Base-by-base conservation (phyloP, 2,329 filamentous ascomycete genomes). In the Coniochaeta pulveracea region DNA sequence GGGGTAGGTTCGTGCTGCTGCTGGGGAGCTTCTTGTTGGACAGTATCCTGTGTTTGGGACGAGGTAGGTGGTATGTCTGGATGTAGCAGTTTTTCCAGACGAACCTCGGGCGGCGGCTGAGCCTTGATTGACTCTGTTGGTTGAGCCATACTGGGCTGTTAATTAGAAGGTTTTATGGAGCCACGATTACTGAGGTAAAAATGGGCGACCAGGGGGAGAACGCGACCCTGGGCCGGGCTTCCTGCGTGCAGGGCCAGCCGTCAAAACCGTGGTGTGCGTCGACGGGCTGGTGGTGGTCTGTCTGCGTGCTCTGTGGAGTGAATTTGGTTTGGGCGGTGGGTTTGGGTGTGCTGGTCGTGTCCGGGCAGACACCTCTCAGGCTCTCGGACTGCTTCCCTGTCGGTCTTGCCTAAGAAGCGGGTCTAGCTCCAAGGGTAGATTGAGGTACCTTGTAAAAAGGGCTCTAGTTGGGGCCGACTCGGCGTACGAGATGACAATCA, bases 111-210 rank as follows among this genome's bases (percentile, higher is more conserved):
- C 30, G 37, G 36, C 35, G 38, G 44, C 42, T 41, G 43, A 39
- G 43, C 42, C 40, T 37, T 40, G 39, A 33, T 41, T 39, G 40
- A 37, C 34, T 43, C 44, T 38, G 44, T 39, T 40, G 43, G 45
- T 50, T 52, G 53, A 51, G 51, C 51, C 53, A 55, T 54, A 47
- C 38, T 52, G 48, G 50, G 48, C 49, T 51, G 53, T 57, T 54
- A 56, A 55, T 57, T 55, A 51, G 50, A 49, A 44, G 49, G 50
- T 54, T 54, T 52, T 53, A 53, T 54, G 52, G 52, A 54, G 50
- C 50, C 53, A 50, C 46, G 47, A 54, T 54, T 52, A 46, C 47
- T 45, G 40, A 43, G 45, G 47, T 43, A 48, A 46, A 47, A 36
- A 40, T n/a, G 18, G 18, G 30, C 34, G 39, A 41, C 26, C 28